Percentiles rank a stretch among this genome's conserved stretches.
These are phyloP conservation scores for Ganoderma sp. DNA, from an alignment of 1,284 basidiomycete species.

Conservation along the genomic window DNA sequence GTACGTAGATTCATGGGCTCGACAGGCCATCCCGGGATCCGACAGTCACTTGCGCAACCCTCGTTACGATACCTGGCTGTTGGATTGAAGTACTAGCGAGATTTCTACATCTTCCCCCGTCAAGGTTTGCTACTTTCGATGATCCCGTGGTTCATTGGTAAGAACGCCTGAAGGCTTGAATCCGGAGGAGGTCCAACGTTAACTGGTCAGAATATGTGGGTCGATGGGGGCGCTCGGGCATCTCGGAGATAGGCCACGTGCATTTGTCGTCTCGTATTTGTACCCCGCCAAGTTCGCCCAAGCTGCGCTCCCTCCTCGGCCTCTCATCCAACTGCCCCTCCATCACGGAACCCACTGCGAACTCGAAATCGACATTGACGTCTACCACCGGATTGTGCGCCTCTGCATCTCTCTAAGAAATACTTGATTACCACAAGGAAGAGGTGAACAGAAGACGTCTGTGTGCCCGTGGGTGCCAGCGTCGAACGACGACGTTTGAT, in stretches of 20 bases:
- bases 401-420: too few relatives aligned
- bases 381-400: too few relatives aligned
- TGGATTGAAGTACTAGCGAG: background rate
- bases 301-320: background rate
- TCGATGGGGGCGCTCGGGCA: background rate
- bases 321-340: background rate
- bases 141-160: background rate
- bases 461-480: too few relatives aligned
- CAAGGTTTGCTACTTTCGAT: background rate
- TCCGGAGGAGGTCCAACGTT: too few relatives aligned
- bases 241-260: background rate
- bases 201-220: too few relatives aligned
- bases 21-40: background rate
- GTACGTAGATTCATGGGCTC: background rate
- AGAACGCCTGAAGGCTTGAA: too few relatives aligned
- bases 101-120: too few relatives aligned
- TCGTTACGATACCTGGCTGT: background rate
- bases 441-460: too few relatives aligned
- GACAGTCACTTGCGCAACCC: background rate
- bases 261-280: background rate
- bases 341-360: too few relatives aligned
- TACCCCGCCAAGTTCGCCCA: background rate
- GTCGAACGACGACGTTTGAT: too few relatives aligned
- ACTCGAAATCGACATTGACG: background rate
- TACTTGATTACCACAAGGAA: too few relatives aligned